phyloP scores from a whole-genome alignment of 1,139 yeast species.

The Zygosaccharomyces sapae region DNA sequence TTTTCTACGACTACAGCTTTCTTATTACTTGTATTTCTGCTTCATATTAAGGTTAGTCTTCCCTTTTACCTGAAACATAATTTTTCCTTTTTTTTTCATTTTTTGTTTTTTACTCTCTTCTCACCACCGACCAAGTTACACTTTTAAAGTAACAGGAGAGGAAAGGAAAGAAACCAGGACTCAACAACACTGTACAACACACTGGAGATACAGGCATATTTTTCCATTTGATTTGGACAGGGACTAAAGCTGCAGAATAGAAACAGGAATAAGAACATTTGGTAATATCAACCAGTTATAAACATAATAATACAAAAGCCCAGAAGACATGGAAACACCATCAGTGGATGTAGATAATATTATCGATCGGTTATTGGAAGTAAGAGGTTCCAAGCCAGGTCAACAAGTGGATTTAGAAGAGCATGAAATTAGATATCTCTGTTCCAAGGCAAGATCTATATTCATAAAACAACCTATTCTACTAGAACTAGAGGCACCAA shows the following conservation, averaged over 20 bases:
- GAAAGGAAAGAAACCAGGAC: slow-evolving; percentile 4
- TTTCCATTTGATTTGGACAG: slow-evolving; percentile 3
- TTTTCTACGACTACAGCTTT: not conserved
- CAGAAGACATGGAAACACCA: slow-evolving; percentile 43
- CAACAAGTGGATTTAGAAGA: slow-evolving; percentile 92
- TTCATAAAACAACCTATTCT: slow-evolving; percentile 96
- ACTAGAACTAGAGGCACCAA: slow-evolving; percentile 94
- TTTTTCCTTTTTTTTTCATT: slow-evolving; percentile 3
- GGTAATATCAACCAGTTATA: too few relatives aligned
- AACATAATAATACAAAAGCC: not conserved
- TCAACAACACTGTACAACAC: slow-evolving; percentile 5
- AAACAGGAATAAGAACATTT: not conserved
- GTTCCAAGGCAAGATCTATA: slow-evolving; percentile 96
- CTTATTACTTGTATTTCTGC: not conserved
- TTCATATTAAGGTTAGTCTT: not conserved
- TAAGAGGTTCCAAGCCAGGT: slow-evolving; percentile 97
- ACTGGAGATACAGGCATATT: not conserved
- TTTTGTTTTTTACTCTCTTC: slow-evolving; percentile 1
- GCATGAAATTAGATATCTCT: slow-evolving; percentile 88
- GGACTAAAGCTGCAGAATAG: not conserved
- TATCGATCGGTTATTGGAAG: slow-evolving; percentile 93
- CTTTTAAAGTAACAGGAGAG: slow-evolving; percentile 3
- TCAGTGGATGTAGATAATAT: slow-evolving; percentile 97
- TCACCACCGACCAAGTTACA: not conserved
- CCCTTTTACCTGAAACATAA: slow-evolving; percentile 1